phyloP scores from a whole-genome alignment of 352 stramenopile species.

The Globisporangium alternatum region DNA sequence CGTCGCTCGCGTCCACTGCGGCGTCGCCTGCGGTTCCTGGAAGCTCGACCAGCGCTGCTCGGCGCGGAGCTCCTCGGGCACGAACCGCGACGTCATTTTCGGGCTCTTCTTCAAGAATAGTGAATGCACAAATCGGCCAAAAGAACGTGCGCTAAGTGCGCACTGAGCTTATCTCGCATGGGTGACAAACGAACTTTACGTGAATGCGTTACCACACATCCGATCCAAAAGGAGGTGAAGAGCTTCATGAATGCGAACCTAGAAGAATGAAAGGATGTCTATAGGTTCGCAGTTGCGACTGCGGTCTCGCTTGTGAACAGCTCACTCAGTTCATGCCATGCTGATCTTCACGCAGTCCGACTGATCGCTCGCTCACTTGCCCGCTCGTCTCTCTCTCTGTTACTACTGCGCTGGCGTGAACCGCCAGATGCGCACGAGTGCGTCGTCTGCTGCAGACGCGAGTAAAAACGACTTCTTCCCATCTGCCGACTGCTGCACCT shows the following conservation, averaged over 20 bases:
- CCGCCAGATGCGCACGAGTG: conserved; percentile 64
- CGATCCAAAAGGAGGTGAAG: neutral
- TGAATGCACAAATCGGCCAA: neutral
- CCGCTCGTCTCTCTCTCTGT: neutral
- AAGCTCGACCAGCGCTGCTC: conserved; percentile 74
- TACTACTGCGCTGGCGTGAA: conserved; percentile 28
- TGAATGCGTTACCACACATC: neutral
- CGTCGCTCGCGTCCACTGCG: conserved; percentile 39
- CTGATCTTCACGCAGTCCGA: neutral
- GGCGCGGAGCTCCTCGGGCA: conserved; percentile 47
- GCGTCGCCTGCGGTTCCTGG: conserved; percentile 22
- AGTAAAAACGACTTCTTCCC: conserved; percentile 46
- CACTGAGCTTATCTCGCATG: too few species aligned
- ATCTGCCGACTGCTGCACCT: conserved; percentile 19
- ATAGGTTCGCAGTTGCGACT: conserved; percentile 6
- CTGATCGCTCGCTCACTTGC: too few species aligned
- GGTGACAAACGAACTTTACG: neutral
- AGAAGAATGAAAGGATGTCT: conserved; percentile 8
- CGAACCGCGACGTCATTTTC: neutral
- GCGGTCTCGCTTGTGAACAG: neutral
- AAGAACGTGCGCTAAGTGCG: conserved; percentile 11
- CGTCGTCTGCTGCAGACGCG: conserved; percentile 65
- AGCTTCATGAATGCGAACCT: neutral
- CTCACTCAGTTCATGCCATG: too few species aligned
- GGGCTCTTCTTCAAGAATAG: neutral